Evolutionary conservation across 2,329 filamentous ascomycete genomes (phyloP).

Genomic region (Macrophomina pseudophaseolina): DNA sequence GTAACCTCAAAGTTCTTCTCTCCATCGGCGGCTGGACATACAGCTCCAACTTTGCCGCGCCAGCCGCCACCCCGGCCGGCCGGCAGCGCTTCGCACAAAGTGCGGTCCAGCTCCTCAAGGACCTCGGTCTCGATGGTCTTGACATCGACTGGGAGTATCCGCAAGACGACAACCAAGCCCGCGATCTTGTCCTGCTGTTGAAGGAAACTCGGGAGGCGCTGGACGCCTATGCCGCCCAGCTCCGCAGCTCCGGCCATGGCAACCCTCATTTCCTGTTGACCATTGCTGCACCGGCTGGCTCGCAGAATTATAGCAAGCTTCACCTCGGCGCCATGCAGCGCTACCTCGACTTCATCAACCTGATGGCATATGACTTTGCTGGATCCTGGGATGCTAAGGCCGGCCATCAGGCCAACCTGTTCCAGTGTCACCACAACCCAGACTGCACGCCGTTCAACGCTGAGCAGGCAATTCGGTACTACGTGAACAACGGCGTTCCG

Average conservation of each 20-base stretch:
- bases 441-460: conserved; percentile 79
- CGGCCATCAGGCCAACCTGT: conserved; percentile 84
- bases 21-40: conserved; percentile 85
- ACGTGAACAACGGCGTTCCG: conserved; percentile 65
- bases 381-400: conserved; percentile 77
- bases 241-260: not conserved
- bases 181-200: conserved; percentile 48
- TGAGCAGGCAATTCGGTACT: conserved; percentile 71
- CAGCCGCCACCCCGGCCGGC: conserved; percentile 66
- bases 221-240: conserved; percentile 45
- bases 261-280: conserved; percentile 45
- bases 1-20: conserved; percentile 78
- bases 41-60: conserved; percentile 75
- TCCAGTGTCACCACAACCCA: conserved; percentile 62
- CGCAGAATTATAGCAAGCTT: conserved; percentile 49
- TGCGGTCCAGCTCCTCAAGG: conserved; percentile 76
- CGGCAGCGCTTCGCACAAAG: conserved; percentile 70
- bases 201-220: conserved; percentile 45
- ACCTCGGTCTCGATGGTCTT: conserved; percentile 71
- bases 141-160: conserved; percentile 58
- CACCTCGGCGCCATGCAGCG: conserved; percentile 48
- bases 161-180: conserved; percentile 45
- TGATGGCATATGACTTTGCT: conserved; percentile 63
- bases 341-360: conserved; percentile 56
- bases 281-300: conserved; percentile 52